Evolutionary conservation across 176 grass and related monocot species (phyloP).

Genomic region (Musa schizocarpa): DNA sequence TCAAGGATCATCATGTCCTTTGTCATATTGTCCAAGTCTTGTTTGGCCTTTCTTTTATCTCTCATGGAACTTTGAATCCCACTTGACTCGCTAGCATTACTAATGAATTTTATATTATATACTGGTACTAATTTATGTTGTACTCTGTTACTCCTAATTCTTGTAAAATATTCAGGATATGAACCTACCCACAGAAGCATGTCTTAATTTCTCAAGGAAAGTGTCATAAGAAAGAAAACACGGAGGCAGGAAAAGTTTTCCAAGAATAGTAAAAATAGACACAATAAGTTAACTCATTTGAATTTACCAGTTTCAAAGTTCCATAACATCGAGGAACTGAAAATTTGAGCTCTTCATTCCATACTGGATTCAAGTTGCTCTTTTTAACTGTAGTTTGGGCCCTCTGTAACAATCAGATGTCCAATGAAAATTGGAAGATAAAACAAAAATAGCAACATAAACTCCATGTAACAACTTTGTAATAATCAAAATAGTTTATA

Average conservation of each 20-base stretch:
- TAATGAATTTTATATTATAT: background rate
- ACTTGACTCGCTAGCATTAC: background rate
- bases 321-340: conserved; percentile 77
- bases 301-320: conserved; percentile 86
- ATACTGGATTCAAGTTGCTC: conserved; percentile 87
- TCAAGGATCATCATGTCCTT: background rate
- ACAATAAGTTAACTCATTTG: background rate
- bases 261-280: background rate
- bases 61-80: background rate
- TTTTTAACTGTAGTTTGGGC: conserved; percentile 69
- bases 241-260: background rate
- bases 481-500: background rate
- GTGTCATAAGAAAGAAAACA: background rate
- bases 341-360: conserved; percentile 90
- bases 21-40: background rate
- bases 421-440: conserved; percentile 3
- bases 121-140: too few relatives aligned
- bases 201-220: background rate
- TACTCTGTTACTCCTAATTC: too few relatives aligned
- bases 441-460: background rate
- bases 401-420: conserved; percentile 46
- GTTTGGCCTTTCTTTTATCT: background rate
- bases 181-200: background rate
- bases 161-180: background rate
- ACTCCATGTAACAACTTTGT: background rate